A percentile compares a stretch with the other conserved stretches of the same genome.
Conservation (phyloP, 2,329 filamentous ascomycete species). For the Didymellaceae sp. region DNA sequence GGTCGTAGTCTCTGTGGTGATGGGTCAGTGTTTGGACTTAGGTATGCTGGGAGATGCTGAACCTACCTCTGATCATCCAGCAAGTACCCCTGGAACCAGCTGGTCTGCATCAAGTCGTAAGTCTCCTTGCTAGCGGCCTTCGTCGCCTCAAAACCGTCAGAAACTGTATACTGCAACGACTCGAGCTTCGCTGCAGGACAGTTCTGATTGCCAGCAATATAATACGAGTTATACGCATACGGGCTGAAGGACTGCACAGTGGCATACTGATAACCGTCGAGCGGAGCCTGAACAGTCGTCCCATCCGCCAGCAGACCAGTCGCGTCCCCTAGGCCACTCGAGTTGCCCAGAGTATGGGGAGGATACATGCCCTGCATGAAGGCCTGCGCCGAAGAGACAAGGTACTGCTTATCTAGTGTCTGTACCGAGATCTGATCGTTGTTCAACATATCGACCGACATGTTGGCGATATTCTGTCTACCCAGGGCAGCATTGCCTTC, state of each 20-base stretch:
- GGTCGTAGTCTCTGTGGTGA: conserved; percentile 55
- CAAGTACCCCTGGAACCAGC: conserved; percentile 49
- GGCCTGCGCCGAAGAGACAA: conserved; percentile 62
- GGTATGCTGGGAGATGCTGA: background rate
- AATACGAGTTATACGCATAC: conserved; percentile 59
- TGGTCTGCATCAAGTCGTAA: conserved; percentile 55
- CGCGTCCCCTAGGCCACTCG: conserved; percentile 32
- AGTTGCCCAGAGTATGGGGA: conserved; percentile 48
- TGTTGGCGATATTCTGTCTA: conserved; percentile 40
- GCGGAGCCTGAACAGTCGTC: conserved; percentile 53
- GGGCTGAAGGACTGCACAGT: conserved; percentile 53
- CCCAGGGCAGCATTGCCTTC: conserved; percentile 29
- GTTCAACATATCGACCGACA: conserved; percentile 55
- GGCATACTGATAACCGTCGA: conserved; percentile 65
- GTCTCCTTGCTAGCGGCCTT: conserved; percentile 48
- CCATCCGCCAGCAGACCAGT: conserved; percentile 58
- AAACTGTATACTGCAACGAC: conserved; percentile 51
- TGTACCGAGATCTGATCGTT: conserved; percentile 57
- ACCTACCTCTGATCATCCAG: conserved; percentile 11
- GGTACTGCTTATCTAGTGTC: conserved; percentile 56
- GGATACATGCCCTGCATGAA: conserved; percentile 69
- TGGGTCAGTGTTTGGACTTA: background rate
- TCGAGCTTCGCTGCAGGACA: conserved; percentile 51
- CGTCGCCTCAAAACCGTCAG: conserved; percentile 50
- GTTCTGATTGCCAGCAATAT: conserved; percentile 56